Percentiles rank a stretch among this genome's conserved stretches.
Evolutionary conservation across 306 rosid species (phyloP).

Genomic region (Quercus rubra): DNA sequence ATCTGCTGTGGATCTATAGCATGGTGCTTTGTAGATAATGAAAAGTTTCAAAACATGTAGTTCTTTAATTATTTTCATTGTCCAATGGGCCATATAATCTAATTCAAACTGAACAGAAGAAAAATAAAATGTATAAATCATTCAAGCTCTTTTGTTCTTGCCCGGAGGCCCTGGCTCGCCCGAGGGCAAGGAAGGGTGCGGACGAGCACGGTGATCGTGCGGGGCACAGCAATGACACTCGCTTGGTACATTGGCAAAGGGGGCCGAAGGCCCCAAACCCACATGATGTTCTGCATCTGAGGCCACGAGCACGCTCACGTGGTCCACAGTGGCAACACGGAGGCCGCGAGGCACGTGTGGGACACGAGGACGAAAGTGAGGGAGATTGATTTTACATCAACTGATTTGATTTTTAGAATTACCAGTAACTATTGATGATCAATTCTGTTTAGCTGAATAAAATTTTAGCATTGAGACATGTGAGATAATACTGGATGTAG

Average conservation of each 20-base stretch:
- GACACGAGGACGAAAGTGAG: background rate
- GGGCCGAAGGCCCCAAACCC: too few species aligned
- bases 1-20: background rate
- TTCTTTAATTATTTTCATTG: background rate
- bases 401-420: background rate
- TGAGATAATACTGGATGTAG: background rate
- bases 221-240: too few species aligned
- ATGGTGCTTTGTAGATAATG: background rate
- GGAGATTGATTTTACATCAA: background rate
- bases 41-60: background rate
- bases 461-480: background rate
- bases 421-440: background rate
- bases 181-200: too few species aligned
- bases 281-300: too few species aligned
- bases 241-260: too few species aligned
- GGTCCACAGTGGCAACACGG: too few species aligned
- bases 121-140: background rate
- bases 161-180: too few species aligned
- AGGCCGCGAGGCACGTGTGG: too few species aligned
- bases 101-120: background rate
- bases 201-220: too few species aligned
- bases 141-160: background rate
- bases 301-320: too few species aligned
- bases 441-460: background rate
- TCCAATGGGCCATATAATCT: background rate